Base-by-base conservation (phyloP, 805 yeast genomes). In the Wickerhamiella spandovensis region DNA sequence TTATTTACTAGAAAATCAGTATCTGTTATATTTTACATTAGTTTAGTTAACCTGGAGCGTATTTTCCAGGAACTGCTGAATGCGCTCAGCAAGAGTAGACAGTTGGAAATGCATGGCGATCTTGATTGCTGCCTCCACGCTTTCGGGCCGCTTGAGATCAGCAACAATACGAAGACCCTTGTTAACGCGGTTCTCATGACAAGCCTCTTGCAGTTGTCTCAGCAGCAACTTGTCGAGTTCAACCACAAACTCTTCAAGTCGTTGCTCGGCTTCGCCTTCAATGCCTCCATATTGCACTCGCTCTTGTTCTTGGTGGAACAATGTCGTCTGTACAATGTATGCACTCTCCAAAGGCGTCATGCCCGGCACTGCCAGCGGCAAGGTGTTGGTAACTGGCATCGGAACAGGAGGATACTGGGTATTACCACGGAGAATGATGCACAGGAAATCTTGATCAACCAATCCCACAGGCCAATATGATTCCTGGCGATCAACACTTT, bases 401-500 rank as follows among this genome's bases (percentile, higher is more conserved):
- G 97, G 97, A 60, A 86, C 79, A 2, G 79, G 76, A 0, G 97
- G 97, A 65, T 82, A 82, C 30, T 69, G 44, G 64, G 64, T 70
- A 37, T 54, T 53, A 21, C 88, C 89, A 65, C 84, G 83, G 53
- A 86, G 75, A 20, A 86, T 73, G 48, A 87, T 73, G 64, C 94
- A 85, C 55, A 76, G 78, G 58, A 88, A 75, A 53, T 79, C 77
- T 45, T 50, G 44, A 52, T 84, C 88, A 47, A 73, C 74, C 51
- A 78, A 75, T 37, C 95, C 95, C 48, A 90, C 69, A 21, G 97
- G 97, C 97, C 97, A 88, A 56, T 82, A 81, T 49, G 74, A 73
- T 65, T 86, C 78, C 53, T 76, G 75, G 48, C 74, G 74, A 65
- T 69, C 75, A 65, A 68, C 64, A 65, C 72, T 53, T 73, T 76